Evolutionary conservation across 2,329 filamentous ascomycete species (phyloP), one percentile per base, ranked within the genome.

Genomic region (Chlorencoelia australis): DNA sequence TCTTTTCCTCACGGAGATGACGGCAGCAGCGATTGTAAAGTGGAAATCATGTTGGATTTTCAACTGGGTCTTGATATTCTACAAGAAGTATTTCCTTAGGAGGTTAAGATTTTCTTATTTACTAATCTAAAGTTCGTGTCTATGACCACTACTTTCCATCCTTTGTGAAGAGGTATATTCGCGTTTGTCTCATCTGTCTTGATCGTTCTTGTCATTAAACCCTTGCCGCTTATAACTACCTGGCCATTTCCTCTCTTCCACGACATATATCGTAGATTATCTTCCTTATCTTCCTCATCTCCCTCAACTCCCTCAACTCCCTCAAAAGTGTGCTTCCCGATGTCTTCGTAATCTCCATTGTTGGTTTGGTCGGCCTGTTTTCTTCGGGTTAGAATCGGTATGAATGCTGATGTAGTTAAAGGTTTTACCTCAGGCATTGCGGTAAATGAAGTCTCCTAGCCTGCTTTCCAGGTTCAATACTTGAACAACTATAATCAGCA

Each of bases 181-280:
- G 29, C 17, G 21, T 21, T 11, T 15, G 14, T 10, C 18, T 20
- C 25, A 5, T 35, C 10, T 26, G 24, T 26, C 6, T 14, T 5
- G 15, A 26, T n/a, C 15, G 2, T 26, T 26, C 10, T 7, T n/a
- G 24, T n/a, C n/a, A 26, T 26, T 14, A n/a, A 11, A 10, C n/a
- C n/a, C n/a, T 14, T 6, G 14, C 22, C 14, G 17, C 33, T 25
- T 8, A 35, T n/a, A 36, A 4, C 11, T 15, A 36, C 22, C 15
- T 10, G 15, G 17, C 17, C n/a, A 8, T 7, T 17, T 37, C 21
- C 35, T 31, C n/a, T 13, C 19, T 32, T 17, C 35, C 27, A 37
- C 31, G 27, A 30, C 27, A 37, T 37, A 37, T 32, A 37, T 37
- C 35, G 30, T n/a, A n/a, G n/a, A n/a, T n/a, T n/a, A n/a, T n/a